These are phyloP conservation scores for Boletus rufocinnamomeus DNA, from an alignment of 768 basidiomycete genomes.

Conservation along the genomic window DNA sequence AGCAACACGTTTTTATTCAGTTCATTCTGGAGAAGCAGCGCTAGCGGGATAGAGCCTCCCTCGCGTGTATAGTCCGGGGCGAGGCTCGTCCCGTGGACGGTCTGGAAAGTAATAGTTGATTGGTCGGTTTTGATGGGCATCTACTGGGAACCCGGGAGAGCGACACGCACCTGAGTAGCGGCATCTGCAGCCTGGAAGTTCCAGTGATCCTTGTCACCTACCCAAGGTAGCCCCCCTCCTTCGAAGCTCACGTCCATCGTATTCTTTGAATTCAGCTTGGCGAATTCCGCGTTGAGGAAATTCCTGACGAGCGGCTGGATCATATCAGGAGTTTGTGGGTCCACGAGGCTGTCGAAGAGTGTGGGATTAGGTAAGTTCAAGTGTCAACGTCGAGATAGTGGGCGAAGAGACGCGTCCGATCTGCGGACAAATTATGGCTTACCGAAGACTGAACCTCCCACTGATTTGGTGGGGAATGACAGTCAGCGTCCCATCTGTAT, in stretches of 20 bases:
- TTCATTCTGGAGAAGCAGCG: slow-evolving; percentile 81
- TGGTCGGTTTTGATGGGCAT: not conserved
- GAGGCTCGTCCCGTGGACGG: not conserved
- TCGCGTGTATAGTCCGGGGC: slow-evolving; percentile 38
- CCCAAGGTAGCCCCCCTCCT: not conserved
- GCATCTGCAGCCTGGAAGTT: slow-evolving; percentile 26
- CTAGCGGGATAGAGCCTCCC: slow-evolving; percentile 87
- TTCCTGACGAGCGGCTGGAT: not conserved
- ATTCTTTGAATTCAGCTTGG: not conserved
- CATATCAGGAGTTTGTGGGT: not conserved
- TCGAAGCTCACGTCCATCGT: not conserved
- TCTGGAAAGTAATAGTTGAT: not conserved
- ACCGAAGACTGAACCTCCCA: not conserved
- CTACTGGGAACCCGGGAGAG: not conserved
- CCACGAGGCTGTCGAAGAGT: not conserved
- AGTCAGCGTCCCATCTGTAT: not conserved
- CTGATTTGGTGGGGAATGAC: not conserved
- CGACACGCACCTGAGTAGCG: not conserved
- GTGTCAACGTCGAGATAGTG: not conserved
- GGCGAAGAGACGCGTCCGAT: not conserved
- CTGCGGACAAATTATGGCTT: not conserved
- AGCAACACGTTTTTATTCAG: slow-evolving; percentile 80
- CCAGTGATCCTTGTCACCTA: not conserved
- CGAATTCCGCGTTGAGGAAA: not conserved
- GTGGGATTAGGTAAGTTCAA: not conserved